Conservation (phyloP, 2,329 filamentous ascomycete genomes). For the Aspergillus costaricaensis region DNA sequence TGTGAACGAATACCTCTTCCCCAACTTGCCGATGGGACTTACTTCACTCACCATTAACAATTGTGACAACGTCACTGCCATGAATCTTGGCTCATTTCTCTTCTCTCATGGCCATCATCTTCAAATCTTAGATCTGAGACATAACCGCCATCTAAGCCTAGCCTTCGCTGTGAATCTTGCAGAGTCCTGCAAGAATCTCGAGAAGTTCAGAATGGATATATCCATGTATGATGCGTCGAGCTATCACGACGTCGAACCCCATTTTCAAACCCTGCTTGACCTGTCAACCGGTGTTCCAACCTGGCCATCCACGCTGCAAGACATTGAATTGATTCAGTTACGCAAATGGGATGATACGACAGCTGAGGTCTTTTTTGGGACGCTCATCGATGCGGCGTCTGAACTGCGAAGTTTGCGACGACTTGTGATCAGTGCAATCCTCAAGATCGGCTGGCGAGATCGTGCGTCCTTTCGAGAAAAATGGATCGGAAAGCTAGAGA, state of each 20-base stretch:
- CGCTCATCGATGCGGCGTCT: conserved; percentile 71
- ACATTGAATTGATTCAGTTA: conserved; percentile 74
- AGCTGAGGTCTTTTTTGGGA: conserved; percentile 76
- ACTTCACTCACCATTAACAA: conserved; percentile 72
- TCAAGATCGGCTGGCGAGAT: conserved; percentile 78
- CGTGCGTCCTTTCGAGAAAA: conserved; percentile 75
- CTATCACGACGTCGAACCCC: conserved; percentile 71
- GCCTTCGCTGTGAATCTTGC: conserved; percentile 70
- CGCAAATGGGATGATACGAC: conserved; percentile 70
- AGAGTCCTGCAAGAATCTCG: conserved; percentile 67
- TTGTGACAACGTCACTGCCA: conserved; percentile 72
- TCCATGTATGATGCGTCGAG: conserved; percentile 71
- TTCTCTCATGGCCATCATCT: conserved; percentile 67
- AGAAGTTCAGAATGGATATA: conserved; percentile 73
- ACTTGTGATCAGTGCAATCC: conserved; percentile 72
- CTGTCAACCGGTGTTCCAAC: conserved; percentile 61
- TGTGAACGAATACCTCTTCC: conserved; percentile 68
- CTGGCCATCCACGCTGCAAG: conserved; percentile 74
- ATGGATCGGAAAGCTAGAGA: conserved; percentile 72
- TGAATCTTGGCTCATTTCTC: conserved; percentile 67
- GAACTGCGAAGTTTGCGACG: conserved; percentile 67
- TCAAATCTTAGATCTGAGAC: conserved; percentile 67
- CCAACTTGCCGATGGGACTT: conserved; percentile 66
- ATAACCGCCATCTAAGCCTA: conserved; percentile 77
- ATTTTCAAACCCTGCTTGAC: conserved; percentile 67